Conservation (phyloP, 345 rosid genomes). For the Pseudoturritis turrita region DNA sequence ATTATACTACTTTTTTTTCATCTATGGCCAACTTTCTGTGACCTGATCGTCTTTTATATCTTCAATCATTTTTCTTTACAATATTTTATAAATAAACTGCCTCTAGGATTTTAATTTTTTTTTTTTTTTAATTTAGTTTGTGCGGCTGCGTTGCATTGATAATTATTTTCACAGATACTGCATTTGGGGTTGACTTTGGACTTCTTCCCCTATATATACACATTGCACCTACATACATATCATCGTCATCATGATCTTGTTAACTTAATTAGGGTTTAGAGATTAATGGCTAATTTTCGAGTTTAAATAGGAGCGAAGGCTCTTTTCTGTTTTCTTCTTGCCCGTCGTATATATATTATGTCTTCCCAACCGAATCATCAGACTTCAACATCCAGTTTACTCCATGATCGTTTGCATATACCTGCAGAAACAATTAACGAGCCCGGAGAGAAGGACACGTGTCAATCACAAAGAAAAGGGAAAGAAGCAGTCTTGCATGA, state of each 20-base stretch:
- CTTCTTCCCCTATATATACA: neutral
- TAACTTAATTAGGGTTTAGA: conserved; percentile 24
- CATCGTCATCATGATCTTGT: conserved; percentile 11
- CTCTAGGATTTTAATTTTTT: neutral
- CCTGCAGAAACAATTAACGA: conserved; percentile 27
- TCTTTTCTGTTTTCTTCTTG: neutral
- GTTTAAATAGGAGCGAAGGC: neutral
- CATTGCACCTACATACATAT: neutral
- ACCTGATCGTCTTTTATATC: neutral
- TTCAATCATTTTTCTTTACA: neutral
- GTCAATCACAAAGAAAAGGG: conserved; percentile 9
- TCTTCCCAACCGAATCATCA: conserved; percentile 14
- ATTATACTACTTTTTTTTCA: neutral
- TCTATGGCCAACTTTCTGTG: neutral
- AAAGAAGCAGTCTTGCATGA: conserved; percentile 13
- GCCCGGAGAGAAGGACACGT: conserved; percentile 1
- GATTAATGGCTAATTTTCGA: neutral
- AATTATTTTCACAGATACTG: neutral
- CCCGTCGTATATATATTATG: conserved; percentile 1
- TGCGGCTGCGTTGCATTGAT: conserved; percentile 5
- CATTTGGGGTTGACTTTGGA: conserved; percentile 22
- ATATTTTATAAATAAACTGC: neutral
- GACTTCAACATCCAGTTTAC: conserved; percentile 12
- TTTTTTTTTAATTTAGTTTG: neutral
- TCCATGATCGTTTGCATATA: conserved; percentile 19